Conservation (phyloP, 2,329 filamentous ascomycete genomes). For the Rutstroemia sp. region DNA sequence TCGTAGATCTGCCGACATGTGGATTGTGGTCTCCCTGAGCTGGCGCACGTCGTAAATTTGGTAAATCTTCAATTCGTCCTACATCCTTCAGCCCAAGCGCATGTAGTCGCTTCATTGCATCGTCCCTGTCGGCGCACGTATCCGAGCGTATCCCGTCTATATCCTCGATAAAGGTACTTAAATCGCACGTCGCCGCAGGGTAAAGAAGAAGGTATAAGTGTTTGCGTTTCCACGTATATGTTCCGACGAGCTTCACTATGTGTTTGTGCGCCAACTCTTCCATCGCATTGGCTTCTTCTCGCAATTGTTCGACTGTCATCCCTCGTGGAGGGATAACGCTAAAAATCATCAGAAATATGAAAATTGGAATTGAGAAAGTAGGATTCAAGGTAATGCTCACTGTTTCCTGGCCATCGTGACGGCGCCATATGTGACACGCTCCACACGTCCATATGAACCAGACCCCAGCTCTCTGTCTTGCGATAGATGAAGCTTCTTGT, state of each 20-base stretch:
- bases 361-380: not conserved
- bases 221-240: constrained; percentile 36
- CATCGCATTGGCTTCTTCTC: constrained; percentile 41
- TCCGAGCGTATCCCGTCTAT: constrained; percentile 35
- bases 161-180: constrained; percentile 37
- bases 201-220: constrained; percentile 40
- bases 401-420: constrained; percentile 41
- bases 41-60: constrained; percentile 2
- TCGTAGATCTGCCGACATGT: constrained; percentile 18
- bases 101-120: constrained; percentile 32
- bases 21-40: not conserved
- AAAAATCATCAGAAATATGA: not conserved
- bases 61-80: constrained; percentile 19
- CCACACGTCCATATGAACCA: constrained; percentile 38
- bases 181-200: constrained; percentile 40
- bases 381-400: constrained; percentile 6
- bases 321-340: constrained; percentile 15
- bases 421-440: constrained; percentile 33
- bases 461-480: constrained; percentile 32
- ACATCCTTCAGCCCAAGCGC: constrained; percentile 33
- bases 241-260: constrained; percentile 40
- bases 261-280: constrained; percentile 40
- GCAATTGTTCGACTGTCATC: constrained; percentile 35
- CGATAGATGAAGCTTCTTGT: constrained; percentile 15
- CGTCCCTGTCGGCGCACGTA: constrained; percentile 34